Evolutionary conservation across 176 grass and related monocot species (phyloP), one percentile per base, ranked within the genome.

Genomic region (Themeda triandra): DNA sequence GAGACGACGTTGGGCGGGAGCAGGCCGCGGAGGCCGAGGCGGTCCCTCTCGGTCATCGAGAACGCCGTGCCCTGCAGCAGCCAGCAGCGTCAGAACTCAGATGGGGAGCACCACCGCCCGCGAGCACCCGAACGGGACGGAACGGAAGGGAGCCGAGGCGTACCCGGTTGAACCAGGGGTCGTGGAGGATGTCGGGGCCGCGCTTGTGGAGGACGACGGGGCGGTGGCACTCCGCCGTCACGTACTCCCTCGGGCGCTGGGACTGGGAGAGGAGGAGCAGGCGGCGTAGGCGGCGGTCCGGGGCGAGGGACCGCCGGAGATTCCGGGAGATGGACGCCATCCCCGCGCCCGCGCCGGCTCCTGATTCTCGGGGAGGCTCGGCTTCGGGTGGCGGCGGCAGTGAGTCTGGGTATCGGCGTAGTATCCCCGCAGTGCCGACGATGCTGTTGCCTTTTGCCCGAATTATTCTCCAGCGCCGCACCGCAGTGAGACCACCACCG

Each of bases 141-240:
- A n/a, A 21, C 14, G 71, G 71, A 25, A 24, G 24, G 1, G 41
- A 11, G 10, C 42, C 27, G 44, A 74, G 71, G 71, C 59, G 39
- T 79, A 98, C 93, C 86, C 94, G 92, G 71, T 95, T 98, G 88
- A 92, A 98, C 96, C 87, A 95, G 54, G 93, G 93, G 83, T 98
- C 96, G 74, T 98, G 96, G 76, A 98, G 93, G 81, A 98, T 98
- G 88, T 98, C 93, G 70, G 92, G 63, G 69, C 93, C 94, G 69
- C 93, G 89, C 83, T 98, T 98, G 63, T 95, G 91, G 68, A 95
- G 74, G 78, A 98, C 83, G 70, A 91, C 86, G 64, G 96, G 96
- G 72, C 91, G 93, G 80, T 92, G 92, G 81, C 89, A 90, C 89
- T 98, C 89, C 6, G 80, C 80, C 84, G 91, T 91, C 18, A 92